A percentile compares a stretch with the other conserved stretches of the same genome.
Evolutionary conservation across 2,329 filamentous ascomycete genomes (phyloP).

Genomic region (Cercospora zeina): DNA sequence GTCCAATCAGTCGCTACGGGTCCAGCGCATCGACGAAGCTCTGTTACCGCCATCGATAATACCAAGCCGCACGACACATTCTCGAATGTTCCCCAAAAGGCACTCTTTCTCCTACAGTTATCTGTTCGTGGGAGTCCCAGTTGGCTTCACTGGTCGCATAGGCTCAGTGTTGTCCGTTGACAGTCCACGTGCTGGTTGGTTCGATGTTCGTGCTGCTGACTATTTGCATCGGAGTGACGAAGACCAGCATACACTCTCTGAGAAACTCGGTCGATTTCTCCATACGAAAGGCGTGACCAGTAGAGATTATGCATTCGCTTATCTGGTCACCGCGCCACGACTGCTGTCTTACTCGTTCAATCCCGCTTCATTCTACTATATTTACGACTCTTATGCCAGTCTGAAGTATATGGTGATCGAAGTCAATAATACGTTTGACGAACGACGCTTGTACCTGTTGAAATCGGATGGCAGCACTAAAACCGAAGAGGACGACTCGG

Average conservation of each 20-base stretch:
- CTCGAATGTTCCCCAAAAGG: slow-evolving; percentile 64
- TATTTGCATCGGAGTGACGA: slow-evolving; percentile 61
- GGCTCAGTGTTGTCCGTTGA: slow-evolving; percentile 58
- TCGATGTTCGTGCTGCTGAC: slow-evolving; percentile 60
- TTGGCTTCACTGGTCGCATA: slow-evolving; percentile 60
- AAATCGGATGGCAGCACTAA: slow-evolving; percentile 40
- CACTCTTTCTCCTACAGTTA: slow-evolving; percentile 72
- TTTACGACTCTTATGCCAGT: slow-evolving; percentile 61
- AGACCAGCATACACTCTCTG: slow-evolving; percentile 48
- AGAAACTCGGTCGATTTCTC: slow-evolving; percentile 64
- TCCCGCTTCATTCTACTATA: slow-evolving; percentile 76
- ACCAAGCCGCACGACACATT: slow-evolving; percentile 65
- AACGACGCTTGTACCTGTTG: slow-evolving; percentile 66
- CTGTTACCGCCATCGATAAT: slow-evolving; percentile 57
- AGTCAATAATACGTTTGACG: slow-evolving; percentile 75
- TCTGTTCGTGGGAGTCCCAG: slow-evolving; percentile 66
- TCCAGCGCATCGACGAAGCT: slow-evolving; percentile 37
- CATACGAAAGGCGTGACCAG: slow-evolving; percentile 58
- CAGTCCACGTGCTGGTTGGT: slow-evolving; percentile 52
- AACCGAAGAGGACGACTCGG: neutral
- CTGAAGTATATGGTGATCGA: slow-evolving; percentile 68
- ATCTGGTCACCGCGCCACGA: slow-evolving; percentile 68
- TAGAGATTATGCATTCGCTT: slow-evolving; percentile 64
- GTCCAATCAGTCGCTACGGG: slow-evolving; percentile 17
- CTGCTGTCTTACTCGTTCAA: slow-evolving; percentile 73